Evolutionary conservation across 495 filamentous ascomycete species (phyloP), one percentile per base, ranked within the genome.

Genomic region (Penicillium crystallinum): DNA sequence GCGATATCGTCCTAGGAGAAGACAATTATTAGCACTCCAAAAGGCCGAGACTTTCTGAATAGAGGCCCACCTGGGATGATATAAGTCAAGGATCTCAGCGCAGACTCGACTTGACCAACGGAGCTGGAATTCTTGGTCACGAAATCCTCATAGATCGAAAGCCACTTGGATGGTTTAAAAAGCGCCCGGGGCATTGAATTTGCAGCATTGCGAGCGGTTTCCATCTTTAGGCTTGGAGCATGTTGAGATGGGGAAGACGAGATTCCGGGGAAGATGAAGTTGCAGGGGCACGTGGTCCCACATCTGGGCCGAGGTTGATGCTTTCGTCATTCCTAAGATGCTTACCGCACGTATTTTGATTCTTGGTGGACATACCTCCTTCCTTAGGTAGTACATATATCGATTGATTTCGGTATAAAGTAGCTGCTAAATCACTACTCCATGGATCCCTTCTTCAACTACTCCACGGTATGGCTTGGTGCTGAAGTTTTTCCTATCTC

Each of bases 51-150:
- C 3, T 7, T 23, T 25, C 3, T 19, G 25, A 49, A 31, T 22
- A 7, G 15, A 9, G 14, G 21, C 75, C 43, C 61, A 90, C 87
- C 89, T 41, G 93, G 93, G 22, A 98, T 91, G 59, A 98, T 91
- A 66, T 97, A 97, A 18, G 91, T 95, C 45, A 98, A 73, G 4
- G 88, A 92, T 18, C 95, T 83, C 62, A 98, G 73, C 14, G 89
- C 89, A 36, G 88, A 92, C 73, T 98, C 93, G 50, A 98, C 91
- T 66, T 95, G 90, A 12, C 86, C 85, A 46, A 98, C 89, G 19
- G 92, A 88, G 66, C 87, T 85, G 47, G 90, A 80, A 70, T 98
- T 97, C 71, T 91, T 92, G 34, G 87, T 89, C 73, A 98, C 91
- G 70, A 97, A 96, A 52, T 92, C 84, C 61, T 83, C 83, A 71